Conservation (phyloP, 352 stramenopile genomes). For the Phytopythium aichiense region DNA sequence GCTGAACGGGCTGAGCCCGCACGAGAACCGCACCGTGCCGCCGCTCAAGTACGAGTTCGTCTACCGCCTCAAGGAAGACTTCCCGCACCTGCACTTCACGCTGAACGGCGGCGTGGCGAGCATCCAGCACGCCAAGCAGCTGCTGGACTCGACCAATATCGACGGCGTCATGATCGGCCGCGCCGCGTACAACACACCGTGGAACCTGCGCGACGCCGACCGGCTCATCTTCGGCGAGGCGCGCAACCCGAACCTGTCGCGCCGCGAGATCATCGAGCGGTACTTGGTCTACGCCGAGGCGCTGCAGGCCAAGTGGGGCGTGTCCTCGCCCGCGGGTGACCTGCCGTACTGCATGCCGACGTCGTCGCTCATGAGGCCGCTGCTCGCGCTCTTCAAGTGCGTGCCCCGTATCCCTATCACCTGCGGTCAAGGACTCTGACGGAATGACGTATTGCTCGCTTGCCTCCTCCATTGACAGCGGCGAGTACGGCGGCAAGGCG, state of each 20-base stretch:
- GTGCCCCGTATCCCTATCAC: slow-evolving; percentile 11
- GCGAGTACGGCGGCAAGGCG: slow-evolving; percentile 70
- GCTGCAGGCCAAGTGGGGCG: slow-evolving; percentile 71
- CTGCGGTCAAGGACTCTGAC: neutral
- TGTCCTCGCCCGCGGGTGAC: slow-evolving; percentile 32
- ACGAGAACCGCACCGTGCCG: slow-evolving; percentile 98
- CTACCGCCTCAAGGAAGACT: slow-evolving; percentile 92
- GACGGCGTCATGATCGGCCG: slow-evolving; percentile 91
- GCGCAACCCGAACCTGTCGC: slow-evolving; percentile 77
- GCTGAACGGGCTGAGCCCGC: slow-evolving; percentile 93
- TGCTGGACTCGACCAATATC: slow-evolving; percentile 78
- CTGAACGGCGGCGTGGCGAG: slow-evolving; percentile 97
- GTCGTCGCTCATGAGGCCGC: slow-evolving; percentile 72
- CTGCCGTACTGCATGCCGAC: slow-evolving; percentile 75
- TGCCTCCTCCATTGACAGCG: slow-evolving; percentile 21
- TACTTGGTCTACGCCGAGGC: slow-evolving; percentile 87
- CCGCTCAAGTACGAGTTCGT: slow-evolving; percentile 96
- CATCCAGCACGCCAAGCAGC: slow-evolving; percentile 86
- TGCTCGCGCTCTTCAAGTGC: slow-evolving; percentile 75
- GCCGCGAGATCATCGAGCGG: slow-evolving; percentile 73
- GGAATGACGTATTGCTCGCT: neutral
- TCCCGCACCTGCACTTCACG: slow-evolving; percentile 94
- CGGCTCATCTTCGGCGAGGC: slow-evolving; percentile 71
- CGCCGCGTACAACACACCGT: slow-evolving; percentile 86
- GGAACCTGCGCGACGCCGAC: slow-evolving; percentile 86